Base-by-base conservation (phyloP, 306 rosid species). In the Inga oerstediana region DNA sequence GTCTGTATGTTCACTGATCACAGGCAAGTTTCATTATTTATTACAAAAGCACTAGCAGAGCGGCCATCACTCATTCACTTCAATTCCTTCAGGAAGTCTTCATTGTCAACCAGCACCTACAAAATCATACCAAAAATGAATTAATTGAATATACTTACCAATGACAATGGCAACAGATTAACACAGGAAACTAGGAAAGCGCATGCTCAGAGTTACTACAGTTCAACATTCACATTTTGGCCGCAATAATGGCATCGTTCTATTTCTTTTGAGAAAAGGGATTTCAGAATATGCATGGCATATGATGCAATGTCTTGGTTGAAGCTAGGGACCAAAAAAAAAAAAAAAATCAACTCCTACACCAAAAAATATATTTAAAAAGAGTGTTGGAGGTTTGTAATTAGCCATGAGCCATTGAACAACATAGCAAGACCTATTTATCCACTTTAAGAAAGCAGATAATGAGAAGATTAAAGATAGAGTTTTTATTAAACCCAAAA, bases 71-170 rank as follows among this genome's bases (percentile, higher is more conserved):
- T 76, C 88, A 39, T 82, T 87, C 86, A 76, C 87, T 91, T 79
- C 74, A 92, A 88, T 88, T 96, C 99, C 93, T 88, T 92, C 75
- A 87, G 89, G 58, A 96, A 96, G 73, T 96, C 98, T 74, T 61
- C 88, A 43, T 96, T 93, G 93, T 96, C 99, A 85, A 93, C 97
- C 79, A 96, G 82, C 35, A 90, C 98, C 99, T 96, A 77, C 89
- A 81, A 81, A 67, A 39, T 62, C 78, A 80, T 35, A 54, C 22
- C 19, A 83, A 81, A 79, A 71, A 4, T 22, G 13, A 72, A 39
- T 39, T 39, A 39, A 39, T 39, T 8, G 8, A 39, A 80, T 79
- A 17, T 67, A 59, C 73, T 64, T 54, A 3, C 13, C 64, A 20
- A 45, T 56, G 54, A 80, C 58, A 46, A 77, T 72, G 72, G 61